A percentile compares a stretch with the other conserved stretches of the same genome.
phyloP scores from a whole-genome alignment of 2,329 filamentous ascomycete genomes.

The Tolypocladium paradoxum region DNA sequence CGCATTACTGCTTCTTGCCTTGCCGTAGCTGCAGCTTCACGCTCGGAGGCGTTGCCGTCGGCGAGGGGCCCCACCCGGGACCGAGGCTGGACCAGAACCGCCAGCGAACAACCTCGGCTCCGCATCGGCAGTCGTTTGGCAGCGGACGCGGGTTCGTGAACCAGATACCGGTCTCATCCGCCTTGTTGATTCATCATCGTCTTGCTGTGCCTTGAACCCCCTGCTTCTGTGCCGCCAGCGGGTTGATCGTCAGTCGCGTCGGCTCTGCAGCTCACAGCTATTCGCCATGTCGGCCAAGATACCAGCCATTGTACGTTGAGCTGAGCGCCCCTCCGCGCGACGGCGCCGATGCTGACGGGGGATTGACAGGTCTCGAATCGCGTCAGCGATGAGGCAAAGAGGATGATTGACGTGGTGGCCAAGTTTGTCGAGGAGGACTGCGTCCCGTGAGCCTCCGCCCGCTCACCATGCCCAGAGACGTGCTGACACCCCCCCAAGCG shows the following conservation, averaged over 20 bases:
- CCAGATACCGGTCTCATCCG: neutral
- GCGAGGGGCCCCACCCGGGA: neutral
- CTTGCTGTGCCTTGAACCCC: neutral
- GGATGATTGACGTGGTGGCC: conserved; percentile 78
- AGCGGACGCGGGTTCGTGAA: neutral
- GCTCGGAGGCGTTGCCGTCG: neutral
- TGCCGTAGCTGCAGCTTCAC: neutral
- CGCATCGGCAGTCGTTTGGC: neutral
- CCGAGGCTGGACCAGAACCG: neutral
- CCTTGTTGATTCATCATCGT: neutral
- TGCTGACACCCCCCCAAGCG: conserved; percentile 29
- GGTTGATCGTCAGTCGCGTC: neutral
- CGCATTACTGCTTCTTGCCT: neutral
- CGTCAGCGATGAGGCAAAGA: conserved; percentile 76
- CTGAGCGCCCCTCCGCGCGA: neutral
- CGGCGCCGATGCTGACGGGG: conserved; percentile 3
- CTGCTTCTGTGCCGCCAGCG: neutral
- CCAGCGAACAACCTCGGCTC: conserved; percentile 3
- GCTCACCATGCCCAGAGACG: neutral
- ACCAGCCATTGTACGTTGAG: conserved; percentile 19
- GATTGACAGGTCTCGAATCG: conserved; percentile 32
- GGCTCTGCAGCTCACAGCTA: neutral
- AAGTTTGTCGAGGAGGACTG: conserved; percentile 97
- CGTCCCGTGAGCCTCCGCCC: conserved; percentile 47
- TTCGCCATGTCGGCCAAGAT: conserved; percentile 20